Percentiles rank a stretch among this genome's conserved stretches.
Conservation (phyloP, 495 filamentous ascomycete species). For the Aspergillus coremiiformis region DNA sequence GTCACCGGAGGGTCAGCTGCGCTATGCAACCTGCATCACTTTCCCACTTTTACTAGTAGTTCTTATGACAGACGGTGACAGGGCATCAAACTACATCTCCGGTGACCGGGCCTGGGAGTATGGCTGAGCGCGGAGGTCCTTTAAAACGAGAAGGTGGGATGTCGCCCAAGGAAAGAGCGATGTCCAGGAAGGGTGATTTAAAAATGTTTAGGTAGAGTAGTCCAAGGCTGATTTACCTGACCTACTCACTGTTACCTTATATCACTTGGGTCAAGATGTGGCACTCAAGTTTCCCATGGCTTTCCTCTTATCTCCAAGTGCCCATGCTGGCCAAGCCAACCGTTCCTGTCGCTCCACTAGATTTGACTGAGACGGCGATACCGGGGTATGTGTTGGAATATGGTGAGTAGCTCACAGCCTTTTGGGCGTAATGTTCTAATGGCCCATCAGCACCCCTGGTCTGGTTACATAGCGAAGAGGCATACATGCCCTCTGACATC, state of each 20-base stretch:
- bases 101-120: neutral
- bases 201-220: neutral
- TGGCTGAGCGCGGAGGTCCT: neutral
- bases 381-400: constrained; percentile 21
- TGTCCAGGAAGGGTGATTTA: neutral
- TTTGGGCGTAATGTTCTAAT: neutral
- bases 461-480: constrained; percentile 52
- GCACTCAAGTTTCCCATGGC: neutral
- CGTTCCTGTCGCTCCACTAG: neutral
- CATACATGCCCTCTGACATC: constrained; percentile 54
- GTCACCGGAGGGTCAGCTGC: neutral
- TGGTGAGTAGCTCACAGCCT: constrained; percentile 7
- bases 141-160: neutral
- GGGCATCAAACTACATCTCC: neutral
- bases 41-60: neutral
- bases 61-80: neutral
- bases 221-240: neutral
- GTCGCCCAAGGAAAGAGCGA: neutral
- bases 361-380: constrained; percentile 5
- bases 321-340: neutral
- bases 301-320: neutral
- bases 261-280: neutral
- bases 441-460: constrained; percentile 34
- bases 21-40: neutral
- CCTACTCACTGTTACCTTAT: neutral